Evolutionary conservation across 768 basidiomycete species (phyloP).

Genomic region (Suillus bovinus): DNA sequence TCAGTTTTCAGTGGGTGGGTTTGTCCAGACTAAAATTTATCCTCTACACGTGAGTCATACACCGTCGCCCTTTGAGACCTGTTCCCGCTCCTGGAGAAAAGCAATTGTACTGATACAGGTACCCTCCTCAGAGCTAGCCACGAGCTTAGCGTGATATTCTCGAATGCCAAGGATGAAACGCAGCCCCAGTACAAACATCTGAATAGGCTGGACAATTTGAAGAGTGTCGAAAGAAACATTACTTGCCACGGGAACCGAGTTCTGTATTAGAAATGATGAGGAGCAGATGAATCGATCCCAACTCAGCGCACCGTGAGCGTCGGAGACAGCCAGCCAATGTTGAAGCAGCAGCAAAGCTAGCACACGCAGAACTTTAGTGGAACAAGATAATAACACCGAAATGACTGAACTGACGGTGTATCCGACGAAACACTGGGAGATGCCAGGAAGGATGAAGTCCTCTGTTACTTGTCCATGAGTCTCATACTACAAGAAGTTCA

Average conservation of each 20-base stretch:
- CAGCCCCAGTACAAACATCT: neutral
- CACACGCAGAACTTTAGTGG: neutral
- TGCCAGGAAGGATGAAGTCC: neutral
- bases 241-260: neutral
- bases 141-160: neutral
- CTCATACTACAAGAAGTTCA: neutral
- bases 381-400: neutral
- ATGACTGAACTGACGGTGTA: neutral
- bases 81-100: neutral
- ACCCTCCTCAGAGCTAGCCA: neutral
- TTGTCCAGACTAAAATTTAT: neutral
- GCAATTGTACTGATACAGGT: neutral
- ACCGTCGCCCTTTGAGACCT: neutral
- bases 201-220: neutral
- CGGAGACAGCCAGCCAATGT: neutral
- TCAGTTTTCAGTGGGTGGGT: neutral
- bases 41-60: neutral
- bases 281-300: neutral
- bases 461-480: neutral
- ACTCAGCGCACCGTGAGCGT: neutral
- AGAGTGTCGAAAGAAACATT: neutral
- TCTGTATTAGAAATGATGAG: neutral
- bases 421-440: neutral
- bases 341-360: neutral
- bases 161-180: neutral